Evolutionary conservation across 2,329 filamentous ascomycete species (phyloP).

Genomic region (Alternaria hordeiaustralica): DNA sequence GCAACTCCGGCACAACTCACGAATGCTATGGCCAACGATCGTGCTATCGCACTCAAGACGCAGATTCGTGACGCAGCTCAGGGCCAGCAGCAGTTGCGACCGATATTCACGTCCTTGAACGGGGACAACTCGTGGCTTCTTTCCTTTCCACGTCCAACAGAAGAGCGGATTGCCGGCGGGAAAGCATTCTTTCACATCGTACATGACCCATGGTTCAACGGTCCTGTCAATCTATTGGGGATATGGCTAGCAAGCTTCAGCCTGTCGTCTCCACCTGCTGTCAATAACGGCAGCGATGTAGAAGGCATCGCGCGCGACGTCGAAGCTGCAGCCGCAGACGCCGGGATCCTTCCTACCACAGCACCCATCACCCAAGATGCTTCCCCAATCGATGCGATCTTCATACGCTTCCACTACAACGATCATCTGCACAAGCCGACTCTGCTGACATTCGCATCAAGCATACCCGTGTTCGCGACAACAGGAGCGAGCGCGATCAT

Average conservation of each 20-base stretch:
- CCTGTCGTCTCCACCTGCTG: neutral
- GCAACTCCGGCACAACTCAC: neutral
- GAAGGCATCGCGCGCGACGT: neutral
- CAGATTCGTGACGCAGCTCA: neutral
- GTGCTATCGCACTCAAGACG: neutral
- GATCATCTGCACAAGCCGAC: neutral
- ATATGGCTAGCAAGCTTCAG: neutral
- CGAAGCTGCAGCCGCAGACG: neutral
- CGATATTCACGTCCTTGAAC: neutral
- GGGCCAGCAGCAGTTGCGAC: neutral
- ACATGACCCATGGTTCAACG: neutral
- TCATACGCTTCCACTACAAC: neutral
- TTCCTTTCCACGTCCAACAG: neutral
- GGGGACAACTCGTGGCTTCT: neutral
- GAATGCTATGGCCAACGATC: neutral
- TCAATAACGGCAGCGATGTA: neutral
- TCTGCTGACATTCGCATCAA: neutral
- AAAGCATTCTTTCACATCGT: neutral
- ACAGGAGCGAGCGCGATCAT: neutral
- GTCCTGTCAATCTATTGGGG: neutral
- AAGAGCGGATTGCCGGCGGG: neutral
- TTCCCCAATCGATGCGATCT: neutral
- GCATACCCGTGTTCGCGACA: neutral
- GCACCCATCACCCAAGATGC: neutral
- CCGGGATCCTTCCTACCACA: neutral